Percentiles rank a stretch among this genome's conserved stretches.
These are phyloP conservation scores for Musa balbisiana DNA, from an alignment of 202 grass and related monocot genomes.

Conservation along the genomic window DNA sequence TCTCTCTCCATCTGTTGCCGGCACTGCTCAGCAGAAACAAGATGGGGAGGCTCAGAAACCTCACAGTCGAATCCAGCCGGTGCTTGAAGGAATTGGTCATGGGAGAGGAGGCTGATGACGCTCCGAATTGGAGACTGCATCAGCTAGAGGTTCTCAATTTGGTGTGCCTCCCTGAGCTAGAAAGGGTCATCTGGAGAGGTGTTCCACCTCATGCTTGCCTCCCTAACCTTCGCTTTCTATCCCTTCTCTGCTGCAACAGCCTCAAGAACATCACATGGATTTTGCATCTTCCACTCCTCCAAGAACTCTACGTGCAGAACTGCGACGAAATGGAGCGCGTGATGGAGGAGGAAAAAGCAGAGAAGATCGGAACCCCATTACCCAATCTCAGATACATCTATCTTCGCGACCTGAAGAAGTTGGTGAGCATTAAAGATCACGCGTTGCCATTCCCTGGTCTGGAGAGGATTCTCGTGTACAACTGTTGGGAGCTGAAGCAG, in stretches of 20 bases:
- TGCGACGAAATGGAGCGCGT: constrained; percentile 10
- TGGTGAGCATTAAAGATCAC: constrained; percentile 4
- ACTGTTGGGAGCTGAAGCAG: constrained; percentile 4
- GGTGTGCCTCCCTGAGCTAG: constrained; percentile 5
- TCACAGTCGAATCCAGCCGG: constrained; percentile 1
- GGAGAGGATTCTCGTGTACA: constrained; percentile 11
- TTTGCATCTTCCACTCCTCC: constrained; percentile 4
- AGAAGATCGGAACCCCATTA: not conserved
- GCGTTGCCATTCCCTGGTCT: constrained; percentile 5
- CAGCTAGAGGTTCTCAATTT: constrained; percentile 7
- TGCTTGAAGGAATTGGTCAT: constrained; percentile 17
- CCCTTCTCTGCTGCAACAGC: not conserved
- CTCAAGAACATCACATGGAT: constrained; percentile 13
- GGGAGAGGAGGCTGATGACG: not conserved
- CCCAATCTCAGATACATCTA: constrained; percentile 15
- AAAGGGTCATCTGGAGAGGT: constrained; percentile 21
- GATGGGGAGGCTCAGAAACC: constrained; percentile 4
- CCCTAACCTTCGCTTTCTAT: constrained; percentile 3
- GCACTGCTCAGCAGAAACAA: constrained; percentile 1
- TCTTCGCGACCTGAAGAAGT: not conserved
- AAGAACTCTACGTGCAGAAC: constrained; percentile 18
- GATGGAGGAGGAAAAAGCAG: not conserved
- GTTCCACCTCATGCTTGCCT: constrained; percentile 7
- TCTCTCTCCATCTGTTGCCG: constrained; percentile 17
- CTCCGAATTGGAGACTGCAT: constrained; percentile 2